phyloP scores from a whole-genome alignment of 2,329 filamentous ascomycete species.

The Sclerotinia nivalis region DNA sequence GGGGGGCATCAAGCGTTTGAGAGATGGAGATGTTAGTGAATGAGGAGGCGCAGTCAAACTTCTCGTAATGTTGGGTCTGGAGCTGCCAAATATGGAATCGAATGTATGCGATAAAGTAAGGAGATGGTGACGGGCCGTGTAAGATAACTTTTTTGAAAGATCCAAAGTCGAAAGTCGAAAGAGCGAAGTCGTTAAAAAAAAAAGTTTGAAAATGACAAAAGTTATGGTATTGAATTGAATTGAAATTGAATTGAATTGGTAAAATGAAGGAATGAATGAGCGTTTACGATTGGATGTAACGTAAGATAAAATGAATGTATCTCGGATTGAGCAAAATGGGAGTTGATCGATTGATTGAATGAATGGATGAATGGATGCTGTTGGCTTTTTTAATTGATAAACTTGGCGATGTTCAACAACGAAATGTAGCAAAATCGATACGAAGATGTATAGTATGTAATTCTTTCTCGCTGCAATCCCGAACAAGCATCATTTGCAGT shows the following conservation, averaged over 20 bases:
- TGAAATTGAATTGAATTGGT: background rate
- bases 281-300: constrained; percentile 4
- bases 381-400: background rate
- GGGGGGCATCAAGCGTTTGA: constrained; percentile 10
- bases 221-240: background rate
- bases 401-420: constrained; percentile 1
- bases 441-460: background rate
- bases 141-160: background rate
- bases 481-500: constrained; percentile 18
- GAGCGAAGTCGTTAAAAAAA: constrained; percentile 1
- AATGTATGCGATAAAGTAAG: constrained; percentile 19
- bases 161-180: background rate
- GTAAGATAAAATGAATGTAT: constrained; percentile 1
- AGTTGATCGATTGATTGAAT: background rate
- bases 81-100: constrained; percentile 11
- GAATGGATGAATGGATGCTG: background rate
- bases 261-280: constrained; percentile 11
- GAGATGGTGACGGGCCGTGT: constrained; percentile 19
- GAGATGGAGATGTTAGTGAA: constrained; percentile 9
- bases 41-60: constrained; percentile 21
- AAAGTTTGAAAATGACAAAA: background rate
- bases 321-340: background rate
- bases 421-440: background rate
- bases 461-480: constrained; percentile 2
- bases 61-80: constrained; percentile 17